Percentiles rank a stretch among this genome's conserved stretches.
Evolutionary conservation across 805 yeast genomes (phyloP).

Genomic region (Schwanniomyces pseudopolymorphus): DNA sequence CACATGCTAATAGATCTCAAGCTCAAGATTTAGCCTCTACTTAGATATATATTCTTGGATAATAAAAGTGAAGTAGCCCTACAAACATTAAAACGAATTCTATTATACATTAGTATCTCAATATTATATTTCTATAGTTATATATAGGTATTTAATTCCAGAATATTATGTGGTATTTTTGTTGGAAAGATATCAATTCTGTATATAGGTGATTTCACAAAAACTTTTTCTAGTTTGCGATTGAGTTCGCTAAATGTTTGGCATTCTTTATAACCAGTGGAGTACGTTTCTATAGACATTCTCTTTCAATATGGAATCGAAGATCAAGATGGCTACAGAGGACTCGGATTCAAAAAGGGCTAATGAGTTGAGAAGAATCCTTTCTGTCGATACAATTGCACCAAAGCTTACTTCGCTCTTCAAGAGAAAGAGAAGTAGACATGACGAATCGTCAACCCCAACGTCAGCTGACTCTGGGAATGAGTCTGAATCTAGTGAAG

Average conservation of each 20-base stretch:
- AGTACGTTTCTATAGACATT: not conserved
- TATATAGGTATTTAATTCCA: too few relatives aligned
- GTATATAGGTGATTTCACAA: constrained; percentile 2
- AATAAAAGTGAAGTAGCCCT: too few relatives aligned
- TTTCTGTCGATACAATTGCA: constrained; percentile 41
- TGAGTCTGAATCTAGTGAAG: constrained; percentile 18
- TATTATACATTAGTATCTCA: too few relatives aligned
- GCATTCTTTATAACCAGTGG: not conserved
- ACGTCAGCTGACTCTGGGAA: constrained; percentile 15
- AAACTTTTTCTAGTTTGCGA: constrained; percentile 2
- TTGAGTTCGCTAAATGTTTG: not conserved
- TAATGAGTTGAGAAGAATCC: constrained; percentile 25
- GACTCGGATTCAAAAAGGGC: constrained; percentile 2
- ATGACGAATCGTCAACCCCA: constrained; percentile 12
- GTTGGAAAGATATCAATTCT: not conserved
- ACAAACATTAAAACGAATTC: too few relatives aligned
- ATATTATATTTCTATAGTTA: too few relatives aligned
- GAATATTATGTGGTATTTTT: not conserved
- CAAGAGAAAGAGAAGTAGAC: constrained; percentile 25
- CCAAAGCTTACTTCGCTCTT: constrained; percentile 36
- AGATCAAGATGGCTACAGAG: not conserved
- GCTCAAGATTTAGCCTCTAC: not conserved
- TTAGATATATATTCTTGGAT: too few relatives aligned
- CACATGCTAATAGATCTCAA: not conserved
- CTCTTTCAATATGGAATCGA: not conserved